These are phyloP conservation scores for Fusarium tjaetaba DNA, from an alignment of 2,329 filamentous ascomycete species.

Conservation along the genomic window DNA sequence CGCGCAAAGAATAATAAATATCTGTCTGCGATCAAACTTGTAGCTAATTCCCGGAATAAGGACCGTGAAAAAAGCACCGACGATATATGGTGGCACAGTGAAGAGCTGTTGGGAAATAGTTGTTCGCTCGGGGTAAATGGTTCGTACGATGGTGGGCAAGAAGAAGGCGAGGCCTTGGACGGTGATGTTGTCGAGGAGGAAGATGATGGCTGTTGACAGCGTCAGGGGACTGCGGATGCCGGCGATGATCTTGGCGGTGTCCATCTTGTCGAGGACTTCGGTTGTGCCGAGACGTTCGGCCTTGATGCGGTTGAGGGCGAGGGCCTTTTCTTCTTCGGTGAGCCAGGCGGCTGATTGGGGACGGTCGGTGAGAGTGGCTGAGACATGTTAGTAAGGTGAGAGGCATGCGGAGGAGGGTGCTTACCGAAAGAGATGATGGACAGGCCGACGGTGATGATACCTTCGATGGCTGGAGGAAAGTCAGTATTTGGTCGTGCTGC, in stretches of 20 bases:
- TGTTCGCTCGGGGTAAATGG: constrained; percentile 68
- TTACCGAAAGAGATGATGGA: constrained; percentile 55
- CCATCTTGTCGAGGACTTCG: constrained; percentile 66
- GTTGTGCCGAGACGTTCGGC: constrained; percentile 66
- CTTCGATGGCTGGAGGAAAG: constrained; percentile 63
- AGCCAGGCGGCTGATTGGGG: constrained; percentile 75
- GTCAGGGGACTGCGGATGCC: constrained; percentile 72
- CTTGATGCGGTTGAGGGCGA: constrained; percentile 69
- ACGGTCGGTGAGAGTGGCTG: constrained; percentile 71
- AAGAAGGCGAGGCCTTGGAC: constrained; percentile 80
- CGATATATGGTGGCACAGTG: constrained; percentile 76
- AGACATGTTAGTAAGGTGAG: not conserved
- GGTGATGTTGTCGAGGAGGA: constrained; percentile 74
- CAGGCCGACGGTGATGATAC: constrained; percentile 65
- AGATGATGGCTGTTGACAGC: constrained; percentile 62
- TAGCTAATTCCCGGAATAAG: constrained; percentile 70
- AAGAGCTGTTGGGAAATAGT: constrained; percentile 73
- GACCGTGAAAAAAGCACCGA: constrained; percentile 74
- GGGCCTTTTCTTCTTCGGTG: constrained; percentile 67
- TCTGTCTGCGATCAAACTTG: constrained; percentile 66
- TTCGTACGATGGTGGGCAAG: constrained; percentile 74
- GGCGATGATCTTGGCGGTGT: constrained; percentile 66
- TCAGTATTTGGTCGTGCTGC: fast-evolving
- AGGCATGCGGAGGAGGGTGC: fast-evolving
- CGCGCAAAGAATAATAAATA: constrained; percentile 68